These are phyloP conservation scores for Ascochyta koolunga DNA, from an alignment of 2,329 filamentous ascomycete genomes.

Conservation along the genomic window DNA sequence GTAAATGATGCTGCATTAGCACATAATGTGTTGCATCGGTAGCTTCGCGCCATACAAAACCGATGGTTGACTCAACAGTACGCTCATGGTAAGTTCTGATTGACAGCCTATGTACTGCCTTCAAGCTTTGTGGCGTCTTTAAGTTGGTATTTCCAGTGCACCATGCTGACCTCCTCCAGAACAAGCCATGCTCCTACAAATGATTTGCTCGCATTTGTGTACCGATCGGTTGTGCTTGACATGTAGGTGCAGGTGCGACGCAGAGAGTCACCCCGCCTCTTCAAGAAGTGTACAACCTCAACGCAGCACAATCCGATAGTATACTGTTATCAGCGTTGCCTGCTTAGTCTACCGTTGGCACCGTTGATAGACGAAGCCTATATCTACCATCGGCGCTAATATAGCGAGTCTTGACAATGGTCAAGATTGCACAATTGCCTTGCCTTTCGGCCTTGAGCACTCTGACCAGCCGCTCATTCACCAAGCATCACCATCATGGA, in stretches of 20 bases:
- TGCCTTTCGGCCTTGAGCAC: neutral
- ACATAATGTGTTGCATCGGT: constrained; percentile 7
- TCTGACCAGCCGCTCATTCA: neutral
- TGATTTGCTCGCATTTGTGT: neutral
- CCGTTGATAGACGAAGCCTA: neutral
- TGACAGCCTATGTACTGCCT: constrained; percentile 30
- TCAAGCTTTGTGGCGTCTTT: constrained; percentile 47
- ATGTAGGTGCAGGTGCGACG: constrained; percentile 6
- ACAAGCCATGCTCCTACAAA: neutral
- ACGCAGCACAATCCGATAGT: neutral
- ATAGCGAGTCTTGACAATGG: neutral
- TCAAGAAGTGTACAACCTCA: neutral
- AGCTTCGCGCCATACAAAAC: neutral
- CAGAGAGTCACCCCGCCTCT: neutral
- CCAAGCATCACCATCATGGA: neutral
- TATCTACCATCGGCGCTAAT: neutral
- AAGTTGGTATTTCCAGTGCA: constrained; percentile 5
- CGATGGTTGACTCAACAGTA: neutral
- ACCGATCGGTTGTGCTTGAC: neutral
- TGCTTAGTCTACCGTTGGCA: neutral
- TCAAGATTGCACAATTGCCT: neutral
- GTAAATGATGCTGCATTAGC: constrained; percentile 16
- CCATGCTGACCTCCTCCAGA: neutral
- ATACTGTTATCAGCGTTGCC: neutral
- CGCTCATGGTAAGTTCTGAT: constrained; percentile 19